Evolutionary conservation across 2,329 filamentous ascomycete genomes (phyloP).

Genomic region (Colletotrichum sp.): DNA sequence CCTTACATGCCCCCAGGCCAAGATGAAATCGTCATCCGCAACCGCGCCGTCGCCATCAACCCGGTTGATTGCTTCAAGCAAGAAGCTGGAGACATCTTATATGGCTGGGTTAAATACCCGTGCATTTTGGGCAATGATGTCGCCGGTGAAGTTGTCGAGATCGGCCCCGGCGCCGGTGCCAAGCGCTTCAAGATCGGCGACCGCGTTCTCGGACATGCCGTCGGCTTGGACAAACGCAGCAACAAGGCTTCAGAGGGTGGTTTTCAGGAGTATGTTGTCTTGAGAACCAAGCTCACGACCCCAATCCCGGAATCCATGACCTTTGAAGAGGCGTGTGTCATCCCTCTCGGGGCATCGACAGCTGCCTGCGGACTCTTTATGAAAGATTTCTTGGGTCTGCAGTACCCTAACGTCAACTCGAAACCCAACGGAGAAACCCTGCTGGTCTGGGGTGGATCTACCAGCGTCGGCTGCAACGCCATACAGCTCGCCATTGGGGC

Average conservation of each 20-base stretch:
- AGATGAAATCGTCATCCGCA: constrained; percentile 31
- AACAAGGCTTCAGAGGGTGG: constrained; percentile 29
- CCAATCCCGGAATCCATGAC: constrained; percentile 28
- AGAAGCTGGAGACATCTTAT: constrained; percentile 20
- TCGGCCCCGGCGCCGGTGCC: constrained; percentile 24
- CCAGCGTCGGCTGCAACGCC: constrained; percentile 48
- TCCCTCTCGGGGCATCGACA: constrained; percentile 32
- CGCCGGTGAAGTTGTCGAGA: constrained; percentile 32
- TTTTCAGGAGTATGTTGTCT: constrained; percentile 27
- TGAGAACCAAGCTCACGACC: constrained; percentile 9
- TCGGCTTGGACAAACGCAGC: constrained; percentile 36
- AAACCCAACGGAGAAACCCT: constrained; percentile 24
- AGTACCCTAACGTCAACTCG: constrained; percentile 23
- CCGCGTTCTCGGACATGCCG: constrained; percentile 28
- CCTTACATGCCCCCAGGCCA: constrained; percentile 19
- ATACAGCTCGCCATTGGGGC: constrained; percentile 49
- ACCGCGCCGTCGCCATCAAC: constrained; percentile 36
- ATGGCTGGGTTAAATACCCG: constrained; percentile 29
- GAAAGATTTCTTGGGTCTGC: constrained; percentile 24
- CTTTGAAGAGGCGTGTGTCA: constrained; percentile 27
- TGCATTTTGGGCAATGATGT: constrained; percentile 35
- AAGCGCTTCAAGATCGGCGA: constrained; percentile 30
- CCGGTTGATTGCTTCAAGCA: constrained; percentile 31
- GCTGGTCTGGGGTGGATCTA: constrained; percentile 54
- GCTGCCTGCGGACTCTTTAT: constrained; percentile 29